phyloP scores from a whole-genome alignment of 2,329 filamentous ascomycete genomes.

The Pseudopithomyces maydicus region DNA sequence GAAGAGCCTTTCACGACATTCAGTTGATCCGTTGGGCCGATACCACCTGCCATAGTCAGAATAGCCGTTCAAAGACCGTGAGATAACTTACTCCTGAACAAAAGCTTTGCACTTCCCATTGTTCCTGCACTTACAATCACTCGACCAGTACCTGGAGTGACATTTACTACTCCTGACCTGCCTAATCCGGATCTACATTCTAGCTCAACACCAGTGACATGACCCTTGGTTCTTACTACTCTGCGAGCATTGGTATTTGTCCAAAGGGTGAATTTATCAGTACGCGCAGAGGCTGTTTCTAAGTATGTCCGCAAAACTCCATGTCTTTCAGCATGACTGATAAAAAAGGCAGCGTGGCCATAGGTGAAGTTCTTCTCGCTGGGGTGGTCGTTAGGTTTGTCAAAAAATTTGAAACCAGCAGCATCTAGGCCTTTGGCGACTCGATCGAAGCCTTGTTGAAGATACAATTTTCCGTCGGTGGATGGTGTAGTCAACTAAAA shows the following conservation, averaged over 20 bases:
- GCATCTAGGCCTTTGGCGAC: slow-evolving; percentile 62
- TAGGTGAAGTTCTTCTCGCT: slow-evolving; percentile 65
- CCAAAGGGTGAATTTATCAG: slow-evolving; percentile 66
- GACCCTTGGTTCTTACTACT: slow-evolving; percentile 64
- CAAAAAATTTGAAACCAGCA: slow-evolving; percentile 62
- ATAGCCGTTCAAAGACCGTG: slow-evolving; percentile 1
- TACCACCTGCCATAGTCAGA: slow-evolving; percentile 51
- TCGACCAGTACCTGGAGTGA: slow-evolving; percentile 63
- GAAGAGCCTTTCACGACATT: slow-evolving; percentile 48
- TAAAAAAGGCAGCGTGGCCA: slow-evolving; percentile 68
- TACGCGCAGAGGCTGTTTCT: slow-evolving; percentile 59
- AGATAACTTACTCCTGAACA: slow-evolving; percentile 59
- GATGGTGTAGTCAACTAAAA: slow-evolving; percentile 66
- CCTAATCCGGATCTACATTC: slow-evolving; percentile 55
- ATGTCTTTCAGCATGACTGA: slow-evolving; percentile 65
- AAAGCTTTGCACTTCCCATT: slow-evolving; percentile 68
- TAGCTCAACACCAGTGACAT: slow-evolving; percentile 67
- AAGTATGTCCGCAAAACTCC: slow-evolving; percentile 73
- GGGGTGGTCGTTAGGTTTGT: slow-evolving; percentile 64
- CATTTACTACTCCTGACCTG: slow-evolving; percentile 60
- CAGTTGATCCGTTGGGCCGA: slow-evolving; percentile 60
- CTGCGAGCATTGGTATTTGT: slow-evolving; percentile 66
- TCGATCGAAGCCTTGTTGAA: slow-evolving; percentile 66
- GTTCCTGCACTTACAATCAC: slow-evolving; percentile 70
- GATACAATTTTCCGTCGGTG: slow-evolving; percentile 66